These are phyloP conservation scores for Lactarius evosmus DNA, from an alignment of 768 basidiomycete species.

Conservation along the genomic window DNA sequence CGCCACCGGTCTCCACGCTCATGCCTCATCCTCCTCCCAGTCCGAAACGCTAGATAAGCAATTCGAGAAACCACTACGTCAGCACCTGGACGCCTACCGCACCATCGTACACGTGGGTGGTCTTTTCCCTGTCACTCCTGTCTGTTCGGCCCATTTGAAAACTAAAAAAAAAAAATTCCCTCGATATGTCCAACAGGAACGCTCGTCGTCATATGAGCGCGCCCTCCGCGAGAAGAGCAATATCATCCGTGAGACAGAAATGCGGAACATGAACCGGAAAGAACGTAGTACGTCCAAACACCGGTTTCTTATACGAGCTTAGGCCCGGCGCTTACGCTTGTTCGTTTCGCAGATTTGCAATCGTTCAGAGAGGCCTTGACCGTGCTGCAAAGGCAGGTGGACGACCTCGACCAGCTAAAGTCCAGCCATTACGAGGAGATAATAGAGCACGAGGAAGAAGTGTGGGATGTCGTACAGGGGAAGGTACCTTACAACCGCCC, in stretches of 20 bases:
- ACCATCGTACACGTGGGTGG: constrained; percentile 60
- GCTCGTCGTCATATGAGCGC: constrained; percentile 80
- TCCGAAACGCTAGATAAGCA: constrained; percentile 82
- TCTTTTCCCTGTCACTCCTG: constrained; percentile 7
- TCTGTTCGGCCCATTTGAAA: no score
- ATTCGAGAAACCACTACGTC: constrained; percentile 86
- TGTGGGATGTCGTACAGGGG: constrained; percentile 88
- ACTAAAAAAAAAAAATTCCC: neutral
- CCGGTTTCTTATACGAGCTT: neutral
- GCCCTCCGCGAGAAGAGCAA: constrained; percentile 79
- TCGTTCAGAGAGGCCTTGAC: constrained; percentile 80
- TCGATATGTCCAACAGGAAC: constrained; percentile 54
- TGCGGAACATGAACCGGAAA: constrained; percentile 78
- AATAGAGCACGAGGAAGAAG: constrained; percentile 88
- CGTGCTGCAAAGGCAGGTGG: constrained; percentile 83
- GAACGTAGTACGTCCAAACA: constrained; percentile 64
- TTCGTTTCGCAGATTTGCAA: constrained; percentile 64
- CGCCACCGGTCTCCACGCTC: neutral
- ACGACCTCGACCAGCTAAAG: constrained; percentile 86
- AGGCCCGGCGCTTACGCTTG: constrained; percentile 9
- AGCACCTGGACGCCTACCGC: constrained; percentile 78
- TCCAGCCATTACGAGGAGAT: constrained; percentile 84
- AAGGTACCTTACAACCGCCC: constrained; percentile 49
- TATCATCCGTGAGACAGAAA: constrained; percentile 82
- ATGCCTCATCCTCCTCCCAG: constrained; percentile 39